Base-by-base conservation (phyloP, 495 filamentous ascomycete species). In the Ramalina intermedia region DNA sequence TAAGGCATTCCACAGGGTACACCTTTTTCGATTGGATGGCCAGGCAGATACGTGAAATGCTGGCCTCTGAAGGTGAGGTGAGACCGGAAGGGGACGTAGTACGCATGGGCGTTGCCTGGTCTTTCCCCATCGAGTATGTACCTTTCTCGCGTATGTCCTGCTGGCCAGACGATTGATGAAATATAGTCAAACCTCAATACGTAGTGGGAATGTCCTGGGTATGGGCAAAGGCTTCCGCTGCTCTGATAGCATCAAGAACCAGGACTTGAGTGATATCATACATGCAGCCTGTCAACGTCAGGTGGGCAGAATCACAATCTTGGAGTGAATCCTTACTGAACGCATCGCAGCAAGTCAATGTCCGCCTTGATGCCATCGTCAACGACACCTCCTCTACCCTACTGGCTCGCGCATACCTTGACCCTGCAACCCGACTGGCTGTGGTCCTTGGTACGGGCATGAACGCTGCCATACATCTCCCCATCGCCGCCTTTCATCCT, bases 301-400 rank as follows among this genome's bases (percentile, higher is more conserved):
- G 41, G 68, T 71, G 49, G 46, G 60, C 29, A 33, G 12, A 7
- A 27, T 13, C 14, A 12, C 2, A 12, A 16, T 3, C 39, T 23
- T 14, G 2, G 21, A 23, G 14, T 7, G 16, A 6, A 12, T 3
- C 11, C 6, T 14, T 46, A 46, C 26, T 46, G 44, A 46, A 43
- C 17, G 8, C 6, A 2, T 7, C 13, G 47, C 64, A 68, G 49
- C 56, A 55, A 39, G 59, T 75, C 52, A 71, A 68, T 45, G 62
- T 75, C 13, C 60, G 63, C 37, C 62, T 94, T 50, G 72, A 80
- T 33, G 85, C 85, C 8, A 88, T 94, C 58, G 72, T 85, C 20
- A 94, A 94, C 60, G 87, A 94, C 52, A 76, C 85, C 17, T 85
- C 87, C 14, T 82, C 87, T 1, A 82, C 86, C 12, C 70, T 94